Evolutionary conservation across 345 rosid genomes (phyloP).

Genomic region (Conringia planisiliqua): DNA sequence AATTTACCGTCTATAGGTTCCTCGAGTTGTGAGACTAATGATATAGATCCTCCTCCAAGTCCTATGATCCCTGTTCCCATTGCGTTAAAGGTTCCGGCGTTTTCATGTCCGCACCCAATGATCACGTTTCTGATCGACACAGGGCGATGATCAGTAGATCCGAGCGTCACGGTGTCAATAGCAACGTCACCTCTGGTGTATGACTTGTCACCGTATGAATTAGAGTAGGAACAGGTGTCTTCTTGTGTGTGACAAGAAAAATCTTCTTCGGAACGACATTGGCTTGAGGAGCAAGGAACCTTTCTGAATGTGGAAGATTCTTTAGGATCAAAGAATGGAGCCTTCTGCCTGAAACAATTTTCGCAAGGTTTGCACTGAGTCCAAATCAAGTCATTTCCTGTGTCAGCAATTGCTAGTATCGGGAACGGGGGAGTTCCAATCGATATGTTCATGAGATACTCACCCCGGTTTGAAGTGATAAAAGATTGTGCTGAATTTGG

Average conservation of each 20-base stretch:
- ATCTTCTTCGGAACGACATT: slow-evolving; percentile 1
- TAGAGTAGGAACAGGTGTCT: not conserved
- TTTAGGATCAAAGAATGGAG: slow-evolving; percentile 39
- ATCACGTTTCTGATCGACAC: not conserved
- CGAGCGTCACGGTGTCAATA: slow-evolving; percentile 12
- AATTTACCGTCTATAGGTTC: slow-evolving; percentile 12
- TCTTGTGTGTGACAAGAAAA: not conserved
- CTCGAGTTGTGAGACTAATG: slow-evolving; percentile 19
- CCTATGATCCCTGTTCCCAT: slow-evolving; percentile 20
- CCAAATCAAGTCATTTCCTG: slow-evolving; percentile 39
- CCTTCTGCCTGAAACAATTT: slow-evolving; percentile 28
- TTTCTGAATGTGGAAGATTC: slow-evolving; percentile 39
- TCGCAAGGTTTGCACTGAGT: slow-evolving; percentile 36
- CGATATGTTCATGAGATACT: slow-evolving; percentile 36
- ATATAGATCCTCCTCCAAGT: slow-evolving; percentile 20
- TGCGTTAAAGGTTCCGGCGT: not conserved
- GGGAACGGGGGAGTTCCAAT: slow-evolving; percentile 27
- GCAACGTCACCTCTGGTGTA: slow-evolving; percentile 2
- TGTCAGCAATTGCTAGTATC: slow-evolving; percentile 31
- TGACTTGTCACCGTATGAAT: slow-evolving; percentile 24
- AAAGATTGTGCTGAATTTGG: not conserved
- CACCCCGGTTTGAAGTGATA: not conserved
- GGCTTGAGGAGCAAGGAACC: slow-evolving; percentile 33
- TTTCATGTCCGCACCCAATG: slow-evolving; percentile 24
- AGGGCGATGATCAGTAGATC: not conserved